phyloP scores from a whole-genome alignment of 2,329 filamentous ascomycete genomes.

The Paecilomyces niveus region DNA sequence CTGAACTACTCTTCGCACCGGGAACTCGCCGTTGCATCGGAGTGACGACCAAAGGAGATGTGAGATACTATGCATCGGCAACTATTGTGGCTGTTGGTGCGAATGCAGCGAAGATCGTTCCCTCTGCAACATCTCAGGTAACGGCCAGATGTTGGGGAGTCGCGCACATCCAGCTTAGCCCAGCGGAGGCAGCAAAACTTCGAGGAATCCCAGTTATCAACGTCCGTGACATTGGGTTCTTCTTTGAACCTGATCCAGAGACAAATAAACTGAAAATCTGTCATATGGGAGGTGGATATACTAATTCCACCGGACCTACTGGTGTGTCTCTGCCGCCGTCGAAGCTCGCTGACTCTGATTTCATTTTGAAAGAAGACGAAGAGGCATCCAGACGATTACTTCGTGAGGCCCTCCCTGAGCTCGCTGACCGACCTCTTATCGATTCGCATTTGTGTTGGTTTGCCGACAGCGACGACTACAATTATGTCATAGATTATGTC shows the following conservation, averaged over 20 bases:
- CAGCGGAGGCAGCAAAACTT: slow-evolving; percentile 47
- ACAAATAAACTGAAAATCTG: slow-evolving; percentile 56
- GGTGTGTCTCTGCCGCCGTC: slow-evolving; percentile 40
- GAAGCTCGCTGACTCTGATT: slow-evolving; percentile 24
- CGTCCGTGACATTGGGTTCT: slow-evolving; percentile 56
- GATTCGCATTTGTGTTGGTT: slow-evolving; percentile 56
- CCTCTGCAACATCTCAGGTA: slow-evolving; percentile 44
- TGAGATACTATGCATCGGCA: slow-evolving; percentile 29
- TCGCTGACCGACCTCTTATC: slow-evolving; percentile 51
- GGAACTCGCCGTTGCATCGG: slow-evolving; percentile 19
- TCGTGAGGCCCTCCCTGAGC: slow-evolving; percentile 44
- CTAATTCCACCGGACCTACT: slow-evolving; percentile 40
- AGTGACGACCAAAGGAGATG: slow-evolving; percentile 33
- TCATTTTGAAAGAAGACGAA: slow-evolving; percentile 50
- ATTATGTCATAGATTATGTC: slow-evolving; percentile 55
- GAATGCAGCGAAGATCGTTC: slow-evolving; percentile 30
- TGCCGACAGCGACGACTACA: slow-evolving; percentile 53
- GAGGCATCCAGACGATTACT: slow-evolving; percentile 45
- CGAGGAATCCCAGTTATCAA: slow-evolving; percentile 56
- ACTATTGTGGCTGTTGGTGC: slow-evolving; percentile 50
- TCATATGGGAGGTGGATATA: slow-evolving; percentile 51
- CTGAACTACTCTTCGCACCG: slow-evolving; percentile 32
- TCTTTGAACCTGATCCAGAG: slow-evolving; percentile 56
- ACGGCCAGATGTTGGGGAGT: slow-evolving; percentile 54
- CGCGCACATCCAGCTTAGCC: slow-evolving; percentile 51